Base-by-base conservation (phyloP, 148 eudicot genomes). In the Arctostaphylos glauca region DNA sequence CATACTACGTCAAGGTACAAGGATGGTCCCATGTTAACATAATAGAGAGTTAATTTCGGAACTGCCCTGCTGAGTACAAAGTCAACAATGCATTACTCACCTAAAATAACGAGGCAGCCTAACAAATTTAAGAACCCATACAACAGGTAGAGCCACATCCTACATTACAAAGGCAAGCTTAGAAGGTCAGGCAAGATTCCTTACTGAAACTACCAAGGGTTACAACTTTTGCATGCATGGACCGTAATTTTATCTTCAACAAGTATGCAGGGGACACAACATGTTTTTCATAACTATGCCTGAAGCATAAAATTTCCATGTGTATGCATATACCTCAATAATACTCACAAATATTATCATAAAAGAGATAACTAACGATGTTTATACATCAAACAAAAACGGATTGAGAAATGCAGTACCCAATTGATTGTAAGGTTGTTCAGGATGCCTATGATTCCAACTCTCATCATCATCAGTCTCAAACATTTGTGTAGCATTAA, bases 401-500 rank as follows among this genome's bases (percentile, higher is more conserved):
- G 19, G 52, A 80, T 71, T 64, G 49, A 54, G 56, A 54, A 46
- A 56, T 18, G 54, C 41, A 49, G 68, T 93, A 94, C 96, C 98
- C 56, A 92, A 86, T 81, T 89, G 95, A 66, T 84, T 77, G 62
- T 84, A 90, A 23, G 93, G 83, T 68, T 92, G 91, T 80, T 91
- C 98, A 52, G 90, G 64, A 72, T 89, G 90, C 76, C 85, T 80
- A 74, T 70, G 88, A 84, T 89, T 88, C 98, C 95, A 92, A 67
- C 90, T 87, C 84, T 92, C 93, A 81, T 93, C 94, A 78, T 80
- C 82, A 43, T 92, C 92, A 64, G 89, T 82, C 52, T 91, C 98
- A 86, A 87, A 87, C 80, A 88, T 87, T 59, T 90, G 92, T n/a
- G 92, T 54, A 12, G 93, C 44, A 76, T 78, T 90, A 82, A 89